Evolutionary conservation across 495 filamentous ascomycete genomes (phyloP).

Genomic region (Polyplosphaeria fusca): DNA sequence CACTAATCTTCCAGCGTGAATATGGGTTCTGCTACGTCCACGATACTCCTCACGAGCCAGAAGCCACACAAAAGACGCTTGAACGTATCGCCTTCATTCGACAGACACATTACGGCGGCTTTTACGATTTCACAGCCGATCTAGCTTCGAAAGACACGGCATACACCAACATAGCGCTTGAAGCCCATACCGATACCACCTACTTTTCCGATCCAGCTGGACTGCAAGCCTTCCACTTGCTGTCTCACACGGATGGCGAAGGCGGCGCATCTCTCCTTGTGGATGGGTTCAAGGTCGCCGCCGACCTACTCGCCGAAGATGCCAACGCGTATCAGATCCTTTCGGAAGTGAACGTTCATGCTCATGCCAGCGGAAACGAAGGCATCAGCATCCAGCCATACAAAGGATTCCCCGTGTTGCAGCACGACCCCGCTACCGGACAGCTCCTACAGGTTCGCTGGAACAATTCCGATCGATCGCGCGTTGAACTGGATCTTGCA

Average conservation of each 20-base stretch:
- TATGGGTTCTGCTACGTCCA: constrained; percentile 75
- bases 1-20: too few species aligned
- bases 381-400: constrained; percentile 73
- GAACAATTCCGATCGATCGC: constrained; percentile 86
- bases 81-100: constrained; percentile 79
- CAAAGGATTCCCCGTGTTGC: constrained; percentile 65
- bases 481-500: constrained; percentile 44
- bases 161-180: constrained; percentile 77
- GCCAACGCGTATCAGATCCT: constrained; percentile 53
- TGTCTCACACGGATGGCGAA: constrained; percentile 65
- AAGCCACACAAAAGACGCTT: constrained; percentile 66
- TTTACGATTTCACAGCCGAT: constrained; percentile 92
- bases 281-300: constrained; percentile 75
- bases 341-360: constrained; percentile 52
- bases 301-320: constrained; percentile 49
- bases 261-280: constrained; percentile 75
- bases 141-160: constrained; percentile 85
- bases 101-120: constrained; percentile 86
- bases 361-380: constrained; percentile 81
- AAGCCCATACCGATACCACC: constrained; percentile 85
- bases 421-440: constrained; percentile 43
- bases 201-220: constrained; percentile 91
- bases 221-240: constrained; percentile 83
- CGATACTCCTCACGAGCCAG: constrained; percentile 55
- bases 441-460: constrained; percentile 70